These are phyloP conservation scores for Calonectria henricotiae DNA, from an alignment of 2,329 filamentous ascomycete species.

Conservation along the genomic window DNA sequence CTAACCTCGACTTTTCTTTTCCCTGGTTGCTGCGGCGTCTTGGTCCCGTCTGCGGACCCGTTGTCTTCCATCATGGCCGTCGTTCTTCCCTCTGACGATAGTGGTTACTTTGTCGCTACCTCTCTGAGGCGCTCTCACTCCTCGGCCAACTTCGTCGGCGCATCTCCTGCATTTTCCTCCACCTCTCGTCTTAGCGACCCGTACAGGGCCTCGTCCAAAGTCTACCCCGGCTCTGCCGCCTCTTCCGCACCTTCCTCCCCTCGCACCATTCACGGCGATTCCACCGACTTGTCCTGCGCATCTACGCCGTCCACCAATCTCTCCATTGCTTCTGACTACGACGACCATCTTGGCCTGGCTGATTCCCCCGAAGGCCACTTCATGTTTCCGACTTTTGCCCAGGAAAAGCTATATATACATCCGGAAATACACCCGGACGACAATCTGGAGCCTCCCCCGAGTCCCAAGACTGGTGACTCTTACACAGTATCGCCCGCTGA, in stretches of 20 bases:
- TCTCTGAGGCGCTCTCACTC: conserved; percentile 74
- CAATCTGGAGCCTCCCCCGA: conserved; percentile 67
- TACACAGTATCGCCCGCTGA: conserved; percentile 71
- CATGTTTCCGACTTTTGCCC: conserved; percentile 64
- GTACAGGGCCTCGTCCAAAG: conserved; percentile 63
- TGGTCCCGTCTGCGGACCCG: conserved; percentile 43
- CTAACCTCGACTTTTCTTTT: conserved; percentile 41
- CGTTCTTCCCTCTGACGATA: conserved; percentile 73
- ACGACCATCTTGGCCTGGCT: conserved; percentile 65
- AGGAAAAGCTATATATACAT: conserved; percentile 64
- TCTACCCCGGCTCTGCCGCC: conserved; percentile 64
- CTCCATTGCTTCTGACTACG: conserved; percentile 73
- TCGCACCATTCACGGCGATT: conserved; percentile 67
- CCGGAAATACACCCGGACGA: conserved; percentile 56
- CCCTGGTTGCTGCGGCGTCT: conserved; percentile 49
- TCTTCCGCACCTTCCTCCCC: conserved; percentile 74
- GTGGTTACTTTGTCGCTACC: conserved; percentile 70
- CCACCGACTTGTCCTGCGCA: conserved; percentile 71
- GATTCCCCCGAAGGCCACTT: conserved; percentile 65
- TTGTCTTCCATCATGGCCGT: conserved; percentile 66
- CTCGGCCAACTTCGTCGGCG: conserved; percentile 70
- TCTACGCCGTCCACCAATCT: conserved; percentile 77
- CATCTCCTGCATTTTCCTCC: conserved; percentile 63
- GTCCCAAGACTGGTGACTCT: conserved; percentile 67
- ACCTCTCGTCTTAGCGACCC: conserved; percentile 65